Evolutionary conservation across 2,329 filamentous ascomycete species (phyloP).

Genomic region (Phoma sp.): DNA sequence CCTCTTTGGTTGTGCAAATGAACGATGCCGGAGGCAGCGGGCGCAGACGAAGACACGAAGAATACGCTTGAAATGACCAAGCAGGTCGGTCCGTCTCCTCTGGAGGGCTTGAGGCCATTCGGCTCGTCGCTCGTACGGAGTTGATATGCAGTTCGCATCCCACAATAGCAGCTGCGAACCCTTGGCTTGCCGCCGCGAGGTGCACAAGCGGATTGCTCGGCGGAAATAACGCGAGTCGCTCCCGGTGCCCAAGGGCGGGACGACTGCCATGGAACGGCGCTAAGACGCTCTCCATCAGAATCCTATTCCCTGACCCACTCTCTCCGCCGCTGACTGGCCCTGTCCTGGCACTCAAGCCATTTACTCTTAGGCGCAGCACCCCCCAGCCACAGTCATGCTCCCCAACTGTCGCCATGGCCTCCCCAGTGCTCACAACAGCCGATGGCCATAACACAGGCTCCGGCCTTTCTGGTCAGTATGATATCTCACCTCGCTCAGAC

Average conservation of each 20-base stretch:
- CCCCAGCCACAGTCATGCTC: conserved; percentile 40
- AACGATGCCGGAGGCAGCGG: conserved; percentile 21
- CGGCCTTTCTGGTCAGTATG: conserved; percentile 34
- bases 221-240: conserved; percentile 34
- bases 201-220: conserved; percentile 37
- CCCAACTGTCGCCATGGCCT: conserved; percentile 45
- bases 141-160: not conserved
- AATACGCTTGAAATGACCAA: not conserved
- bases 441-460: conserved; percentile 40
- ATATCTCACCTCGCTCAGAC: conserved; percentile 37
- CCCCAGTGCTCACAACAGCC: conserved; percentile 40
- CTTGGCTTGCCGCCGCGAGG: conserved; percentile 19
- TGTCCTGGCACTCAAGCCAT: conserved; percentile 33
- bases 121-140: not conserved
- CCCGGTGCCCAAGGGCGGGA: conserved; percentile 34
- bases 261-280: conserved; percentile 32
- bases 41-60: conserved; percentile 11
- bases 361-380: conserved; percentile 42
- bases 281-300: conserved; percentile 38
- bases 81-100: not conserved
- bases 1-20: conserved; percentile 18
- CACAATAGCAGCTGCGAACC: conserved; percentile 1
- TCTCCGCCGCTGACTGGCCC: conserved; percentile 37
- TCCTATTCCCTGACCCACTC: conserved; percentile 39
- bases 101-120: not conserved